Conservation (phyloP, 1,284 basidiomycete genomes). For the Trametes sp. region DNA sequence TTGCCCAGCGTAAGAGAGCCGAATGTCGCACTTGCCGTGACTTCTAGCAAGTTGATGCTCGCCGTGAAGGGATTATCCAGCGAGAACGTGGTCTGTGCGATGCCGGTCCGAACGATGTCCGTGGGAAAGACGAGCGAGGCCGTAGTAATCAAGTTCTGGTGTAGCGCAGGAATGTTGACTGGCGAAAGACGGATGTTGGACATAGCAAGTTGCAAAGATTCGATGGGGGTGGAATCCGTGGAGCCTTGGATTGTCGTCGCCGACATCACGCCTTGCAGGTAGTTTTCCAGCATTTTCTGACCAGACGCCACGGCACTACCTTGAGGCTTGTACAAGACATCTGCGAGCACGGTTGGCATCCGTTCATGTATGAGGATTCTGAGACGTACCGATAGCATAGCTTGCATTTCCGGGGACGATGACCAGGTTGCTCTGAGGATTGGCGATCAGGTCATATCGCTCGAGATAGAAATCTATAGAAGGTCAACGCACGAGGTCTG, state of each 20-base stretch:
- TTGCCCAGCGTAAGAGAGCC: constrained; percentile 60
- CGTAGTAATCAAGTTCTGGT: constrained; percentile 67
- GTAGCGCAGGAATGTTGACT: constrained; percentile 73
- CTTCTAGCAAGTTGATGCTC: constrained; percentile 68
- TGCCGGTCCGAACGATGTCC: constrained; percentile 64
- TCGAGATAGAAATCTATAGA: no score
- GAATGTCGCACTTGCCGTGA: constrained; percentile 66
- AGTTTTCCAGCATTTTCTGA: constrained; percentile 71
- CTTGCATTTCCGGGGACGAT: constrained; percentile 62
- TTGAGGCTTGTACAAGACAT: constrained; percentile 72
- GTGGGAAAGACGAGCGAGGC: constrained; percentile 64
- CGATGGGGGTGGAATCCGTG: constrained; percentile 65
- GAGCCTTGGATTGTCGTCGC: constrained; percentile 67
- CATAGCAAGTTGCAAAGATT: constrained; percentile 70
- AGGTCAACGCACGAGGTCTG: constrained; percentile 24
- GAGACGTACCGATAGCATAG: constrained; percentile 57
- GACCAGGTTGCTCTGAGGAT: constrained; percentile 54
- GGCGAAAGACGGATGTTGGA: constrained; percentile 67
- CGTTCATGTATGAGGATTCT: background rate
- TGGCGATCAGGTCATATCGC: background rate
- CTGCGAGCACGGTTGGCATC: constrained; percentile 35
- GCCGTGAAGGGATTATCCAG: constrained; percentile 82
- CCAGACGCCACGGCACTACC: constrained; percentile 64
- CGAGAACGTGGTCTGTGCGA: constrained; percentile 62
- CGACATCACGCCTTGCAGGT: constrained; percentile 70